Conservation (phyloP, 208 protist species). For the Acanthamoeba lenticulata region DNA sequence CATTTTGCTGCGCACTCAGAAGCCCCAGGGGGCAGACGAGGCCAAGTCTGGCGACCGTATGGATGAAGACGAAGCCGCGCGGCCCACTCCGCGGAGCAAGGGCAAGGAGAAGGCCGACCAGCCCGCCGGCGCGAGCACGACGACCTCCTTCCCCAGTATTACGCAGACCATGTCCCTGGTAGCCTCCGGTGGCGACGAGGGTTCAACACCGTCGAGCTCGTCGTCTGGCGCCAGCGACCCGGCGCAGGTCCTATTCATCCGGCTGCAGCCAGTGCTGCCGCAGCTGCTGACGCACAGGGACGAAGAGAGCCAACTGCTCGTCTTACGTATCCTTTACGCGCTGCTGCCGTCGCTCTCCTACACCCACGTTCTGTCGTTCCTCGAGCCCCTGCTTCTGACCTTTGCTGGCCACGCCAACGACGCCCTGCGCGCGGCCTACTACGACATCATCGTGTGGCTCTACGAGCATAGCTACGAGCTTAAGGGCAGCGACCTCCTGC, state of each 20-base stretch:
- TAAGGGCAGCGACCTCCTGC: constrained; percentile 42
- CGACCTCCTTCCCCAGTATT: constrained; percentile 33
- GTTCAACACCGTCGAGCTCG: background rate
- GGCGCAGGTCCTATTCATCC: constrained; percentile 44
- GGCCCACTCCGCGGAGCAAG: background rate
- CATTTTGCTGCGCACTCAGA: constrained; percentile 68
- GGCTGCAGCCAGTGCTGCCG: constrained; percentile 61
- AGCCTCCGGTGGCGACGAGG: background rate
- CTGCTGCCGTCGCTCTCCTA: constrained; percentile 43
- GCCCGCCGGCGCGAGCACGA: background rate
- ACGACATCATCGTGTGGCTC: constrained; percentile 82
- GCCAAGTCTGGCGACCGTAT: constrained; percentile 1
- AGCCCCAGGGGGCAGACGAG: constrained; percentile 20
- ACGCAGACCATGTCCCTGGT: background rate
- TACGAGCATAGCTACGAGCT: constrained; percentile 71
- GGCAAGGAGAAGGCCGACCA: constrained; percentile 50
- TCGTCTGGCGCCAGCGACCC: background rate
- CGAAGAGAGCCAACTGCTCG: constrained; percentile 68
- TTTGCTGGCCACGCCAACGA: constrained; percentile 65
- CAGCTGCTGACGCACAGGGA: constrained; percentile 70
- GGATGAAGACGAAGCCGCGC: constrained; percentile 1
- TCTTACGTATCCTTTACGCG: constrained; percentile 67
- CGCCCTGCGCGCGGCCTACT: constrained; percentile 68
- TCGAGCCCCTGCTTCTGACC: constrained; percentile 65
- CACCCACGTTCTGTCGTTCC: constrained; percentile 66